Conservation (phyloP, 352 stramenopile genomes). For the Phytopythium vexans region DNA sequence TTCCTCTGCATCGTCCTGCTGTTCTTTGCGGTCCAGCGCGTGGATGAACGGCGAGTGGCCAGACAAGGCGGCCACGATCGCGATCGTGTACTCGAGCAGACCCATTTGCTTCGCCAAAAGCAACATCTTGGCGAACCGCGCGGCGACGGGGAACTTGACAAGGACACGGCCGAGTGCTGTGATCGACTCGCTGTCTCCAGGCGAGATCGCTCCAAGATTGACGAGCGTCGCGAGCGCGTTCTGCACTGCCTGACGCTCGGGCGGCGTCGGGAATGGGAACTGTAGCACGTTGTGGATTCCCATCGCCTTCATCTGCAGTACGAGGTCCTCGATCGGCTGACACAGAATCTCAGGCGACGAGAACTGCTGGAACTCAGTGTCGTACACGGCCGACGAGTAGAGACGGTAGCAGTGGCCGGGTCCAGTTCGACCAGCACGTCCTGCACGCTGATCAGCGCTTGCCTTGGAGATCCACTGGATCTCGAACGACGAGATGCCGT, state of each 20-base stretch:
- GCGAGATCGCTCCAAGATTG: slow-evolving; percentile 66
- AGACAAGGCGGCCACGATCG: slow-evolving; percentile 72
- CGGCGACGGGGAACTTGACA: slow-evolving; percentile 83
- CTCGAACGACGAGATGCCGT: slow-evolving; percentile 93
- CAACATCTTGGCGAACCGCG: slow-evolving; percentile 90
- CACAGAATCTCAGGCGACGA: slow-evolving; percentile 88
- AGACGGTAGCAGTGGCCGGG: slow-evolving; percentile 98
- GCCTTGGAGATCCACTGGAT: slow-evolving; percentile 90
- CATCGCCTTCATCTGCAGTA: slow-evolving; percentile 98
- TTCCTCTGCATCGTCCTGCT: slow-evolving; percentile 23
- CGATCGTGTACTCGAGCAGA: slow-evolving; percentile 79
- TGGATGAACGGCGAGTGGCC: slow-evolving; percentile 76
- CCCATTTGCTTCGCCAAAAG: slow-evolving; percentile 68
- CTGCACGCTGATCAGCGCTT: slow-evolving; percentile 87
- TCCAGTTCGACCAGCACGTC: slow-evolving; percentile 93
- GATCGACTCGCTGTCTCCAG: slow-evolving; percentile 57
- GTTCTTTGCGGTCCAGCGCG: slow-evolving; percentile 51
- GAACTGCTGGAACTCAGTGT: slow-evolving; percentile 92
- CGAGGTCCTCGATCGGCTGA: slow-evolving; percentile 94
- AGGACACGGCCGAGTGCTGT: slow-evolving; percentile 78
- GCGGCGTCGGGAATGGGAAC: slow-evolving; percentile 97
- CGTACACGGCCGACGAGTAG: slow-evolving; percentile 96
- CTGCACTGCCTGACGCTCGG: slow-evolving; percentile 84
- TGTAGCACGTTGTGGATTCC: slow-evolving; percentile 92
- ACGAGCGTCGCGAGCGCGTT: slow-evolving; percentile 84